phyloP scores from a whole-genome alignment of 2,329 filamentous ascomycete genomes.

The Diaporthe velutina region DNA sequence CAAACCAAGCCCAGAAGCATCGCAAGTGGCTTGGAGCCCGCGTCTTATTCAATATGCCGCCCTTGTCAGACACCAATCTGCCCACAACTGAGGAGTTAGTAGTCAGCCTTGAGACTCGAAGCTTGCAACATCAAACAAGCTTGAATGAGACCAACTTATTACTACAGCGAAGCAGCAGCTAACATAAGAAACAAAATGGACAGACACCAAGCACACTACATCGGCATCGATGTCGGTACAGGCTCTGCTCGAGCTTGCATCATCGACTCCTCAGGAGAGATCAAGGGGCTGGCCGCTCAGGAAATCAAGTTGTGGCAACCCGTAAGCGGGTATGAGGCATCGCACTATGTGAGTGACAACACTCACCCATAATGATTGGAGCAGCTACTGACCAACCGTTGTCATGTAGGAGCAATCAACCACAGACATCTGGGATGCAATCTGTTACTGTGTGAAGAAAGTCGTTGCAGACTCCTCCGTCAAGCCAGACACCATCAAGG shows the following conservation, averaged over 20 bases:
- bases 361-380: no score
- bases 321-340: slow-evolving; percentile 67
- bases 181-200: slow-evolving; percentile 17
- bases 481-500: slow-evolving; percentile 80
- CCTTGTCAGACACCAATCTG: slow-evolving; percentile 30
- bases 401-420: slow-evolving; percentile 88
- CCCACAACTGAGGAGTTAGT: slow-evolving; percentile 40
- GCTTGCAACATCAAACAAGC: not conserved
- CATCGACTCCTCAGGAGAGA: slow-evolving; percentile 91
- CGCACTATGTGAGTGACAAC: slow-evolving; percentile 69
- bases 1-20: not conserved
- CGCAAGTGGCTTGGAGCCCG: slow-evolving; percentile 12
- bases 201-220: slow-evolving; percentile 66
- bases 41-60: slow-evolving; percentile 26
- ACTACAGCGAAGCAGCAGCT: slow-evolving; percentile 17
- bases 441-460: slow-evolving; percentile 87
- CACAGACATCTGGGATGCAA: slow-evolving; percentile 94
- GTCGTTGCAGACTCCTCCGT: slow-evolving; percentile 87
- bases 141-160: no score
- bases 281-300: slow-evolving; percentile 80
- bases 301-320: slow-evolving; percentile 87
- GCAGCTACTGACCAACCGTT: not conserved
- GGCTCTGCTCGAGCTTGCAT: slow-evolving; percentile 96
- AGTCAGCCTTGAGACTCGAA: not conserved
- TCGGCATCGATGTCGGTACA: slow-evolving; percentile 96